Evolutionary conservation across 2,329 filamentous ascomycete genomes (phyloP), one percentile per base, ranked within the genome.

Genomic region (Nigrospora osmanthi): DNA sequence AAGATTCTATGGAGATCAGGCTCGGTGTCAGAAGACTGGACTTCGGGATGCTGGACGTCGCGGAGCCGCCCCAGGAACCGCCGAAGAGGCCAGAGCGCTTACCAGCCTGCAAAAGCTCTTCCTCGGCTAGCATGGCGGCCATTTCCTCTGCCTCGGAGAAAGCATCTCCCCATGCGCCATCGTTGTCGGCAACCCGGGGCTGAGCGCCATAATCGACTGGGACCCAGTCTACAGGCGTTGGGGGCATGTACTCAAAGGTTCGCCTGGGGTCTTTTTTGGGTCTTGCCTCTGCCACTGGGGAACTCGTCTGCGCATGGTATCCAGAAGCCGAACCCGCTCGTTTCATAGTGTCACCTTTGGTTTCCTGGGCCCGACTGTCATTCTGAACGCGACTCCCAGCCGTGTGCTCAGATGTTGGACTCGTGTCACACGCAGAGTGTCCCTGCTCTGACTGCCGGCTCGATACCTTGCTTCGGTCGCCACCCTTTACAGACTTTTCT

Each of bases 1-100:
- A 56, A 32, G 56, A 55, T 39, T 57, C 55, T 56, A 61, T 52
- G 16, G 59, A 61, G 43, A 59, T 51, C 38, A 56, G 47, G 49
- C 53, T 61, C 35, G 46, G 46, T 42, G 54, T 52, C 40, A 52
- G 48, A 48, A 46, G 46, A 36, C 49, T 54, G 11, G 49, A 39
- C 6, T 43, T 16, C 31, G 51, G 47, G 36, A 50, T 51, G 28
- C 50, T 39, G 14, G 52, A 50, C 19, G 54, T 52, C 19, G 49
- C 45, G 23, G 56, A 54, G 43, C 48, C 47, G 17, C 38, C 42
- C 32, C 49, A 47, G 14, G 50, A 48, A 33, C 43, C 48, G 7
- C 47, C 49, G 38, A 53, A 46, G 41, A 50, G 48, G 34, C 50
- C 47, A 38, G 58, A 61, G 34, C 53, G 49, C 48, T 60, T 60